These are phyloP conservation scores for Oryza meridionalis DNA, from an alignment of 176 grass and related monocot genomes.

Conservation along the genomic window DNA sequence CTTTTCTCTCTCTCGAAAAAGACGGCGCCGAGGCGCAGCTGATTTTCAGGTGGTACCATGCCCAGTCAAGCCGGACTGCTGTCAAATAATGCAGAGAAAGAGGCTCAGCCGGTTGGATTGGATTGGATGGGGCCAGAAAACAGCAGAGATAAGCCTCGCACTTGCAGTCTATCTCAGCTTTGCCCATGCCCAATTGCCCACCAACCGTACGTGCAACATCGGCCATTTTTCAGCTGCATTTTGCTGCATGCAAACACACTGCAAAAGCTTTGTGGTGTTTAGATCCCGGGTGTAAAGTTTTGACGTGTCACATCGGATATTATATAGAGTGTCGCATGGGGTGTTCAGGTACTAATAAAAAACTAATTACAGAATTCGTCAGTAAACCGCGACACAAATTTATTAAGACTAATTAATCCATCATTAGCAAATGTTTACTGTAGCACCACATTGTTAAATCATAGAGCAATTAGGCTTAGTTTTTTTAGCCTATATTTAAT, in stretches of 20 bases:
- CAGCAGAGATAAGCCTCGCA: conserved; percentile 6
- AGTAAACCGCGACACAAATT: too few relatives aligned
- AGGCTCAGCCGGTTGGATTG: neutral
- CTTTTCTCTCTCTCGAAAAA: neutral
- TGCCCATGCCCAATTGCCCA: neutral
- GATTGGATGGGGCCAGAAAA: neutral
- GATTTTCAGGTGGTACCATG: conserved; percentile 10
- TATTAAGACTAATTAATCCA: too few relatives aligned
- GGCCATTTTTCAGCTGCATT: neutral
- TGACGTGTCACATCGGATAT: too few relatives aligned
- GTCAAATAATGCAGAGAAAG: neutral
- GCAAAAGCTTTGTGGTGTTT: neutral
- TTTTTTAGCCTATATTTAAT: too few relatives aligned
- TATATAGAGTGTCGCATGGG: too few relatives aligned
- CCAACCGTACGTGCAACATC: neutral
- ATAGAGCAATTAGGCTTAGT: too few relatives aligned
- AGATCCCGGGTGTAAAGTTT: too few relatives aligned
- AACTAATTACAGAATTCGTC: too few relatives aligned
- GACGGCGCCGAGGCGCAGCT: neutral
- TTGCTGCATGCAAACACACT: neutral
- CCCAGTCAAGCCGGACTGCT: neutral
- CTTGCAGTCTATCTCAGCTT: neutral
- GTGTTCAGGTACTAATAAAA: too few relatives aligned
- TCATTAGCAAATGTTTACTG: too few relatives aligned
- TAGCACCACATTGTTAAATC: too few relatives aligned